Conservation (phyloP, 306 rosid genomes). For the Vicia faba region DNA sequence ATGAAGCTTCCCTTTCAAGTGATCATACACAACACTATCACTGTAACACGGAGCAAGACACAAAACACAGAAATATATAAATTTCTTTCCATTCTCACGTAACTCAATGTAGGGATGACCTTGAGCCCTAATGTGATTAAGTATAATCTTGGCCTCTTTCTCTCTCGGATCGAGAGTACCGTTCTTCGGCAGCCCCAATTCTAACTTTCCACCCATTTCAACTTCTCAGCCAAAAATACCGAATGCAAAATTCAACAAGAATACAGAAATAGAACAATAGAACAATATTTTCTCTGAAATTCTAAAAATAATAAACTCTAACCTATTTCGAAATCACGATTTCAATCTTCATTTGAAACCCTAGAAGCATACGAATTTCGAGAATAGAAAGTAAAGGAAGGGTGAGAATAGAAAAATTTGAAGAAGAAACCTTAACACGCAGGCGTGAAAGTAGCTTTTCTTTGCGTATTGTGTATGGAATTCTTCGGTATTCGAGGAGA, state of each 20-base stretch:
- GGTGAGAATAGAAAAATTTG: no score
- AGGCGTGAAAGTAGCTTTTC: slow-evolving; percentile 47
- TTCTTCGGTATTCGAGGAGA: slow-evolving; percentile 58
- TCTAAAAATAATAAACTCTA: slow-evolving; percentile 22
- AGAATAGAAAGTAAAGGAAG: no score
- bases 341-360: slow-evolving; percentile 26
- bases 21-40: slow-evolving; percentile 71
- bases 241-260: slow-evolving; percentile 34
- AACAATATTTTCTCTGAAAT: slow-evolving; percentile 32
- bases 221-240: slow-evolving; percentile 36
- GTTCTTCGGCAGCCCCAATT: slow-evolving; percentile 53
- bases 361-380: slow-evolving; percentile 14
- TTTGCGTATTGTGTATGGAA: slow-evolving; percentile 59
- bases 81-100: slow-evolving; percentile 75
- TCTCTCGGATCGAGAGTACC: slow-evolving; percentile 53
- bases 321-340: slow-evolving; percentile 24
- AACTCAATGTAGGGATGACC: slow-evolving; percentile 87
- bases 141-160: slow-evolving; percentile 68
- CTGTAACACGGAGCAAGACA: slow-evolving; percentile 80
- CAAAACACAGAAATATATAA: slow-evolving; percentile 74
- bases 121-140: slow-evolving; percentile 69
- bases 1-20: slow-evolving; percentile 86
- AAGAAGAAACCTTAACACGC: slow-evolving; percentile 47
- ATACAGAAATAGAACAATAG: slow-evolving; percentile 8
- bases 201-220: slow-evolving; percentile 66